Evolutionary conservation across 805 yeast species (phyloP), one percentile per base, ranked within the genome.

Genomic region (Myxozyma sirexii): DNA sequence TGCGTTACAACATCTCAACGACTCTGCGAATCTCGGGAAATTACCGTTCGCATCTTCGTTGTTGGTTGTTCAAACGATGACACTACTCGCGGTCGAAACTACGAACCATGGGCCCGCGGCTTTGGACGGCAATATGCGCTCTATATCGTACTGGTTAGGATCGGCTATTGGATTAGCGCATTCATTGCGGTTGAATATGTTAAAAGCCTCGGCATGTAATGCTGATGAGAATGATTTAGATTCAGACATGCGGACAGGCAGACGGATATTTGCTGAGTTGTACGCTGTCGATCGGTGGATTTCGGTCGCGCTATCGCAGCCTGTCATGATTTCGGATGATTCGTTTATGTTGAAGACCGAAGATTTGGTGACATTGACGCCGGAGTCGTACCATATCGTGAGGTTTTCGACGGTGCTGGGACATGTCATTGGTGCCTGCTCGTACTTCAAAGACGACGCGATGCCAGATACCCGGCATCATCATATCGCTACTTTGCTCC

Each of bases 121-220:
- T 12, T 45, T 64, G 10, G 56, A 46, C 4, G 38, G 38, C 29
- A 48, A 37, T 7, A 46, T 53, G 23, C 55, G 46, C 12, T 57
- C 64, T 19, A 29, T 27, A 5, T 33, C 64, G 27, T 43, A 67
- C 33, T 72, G 76, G 73, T 68, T 76, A 7, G 77, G 77, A 1
- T 68, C 76, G 5, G 75, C 76, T 4, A 68, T 74, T n/a, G 68
- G 70, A n/a, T 56, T 69, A 23, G 67, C 70, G 10, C 65, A 65
- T n/a, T 54, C 65, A 1, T 59, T 57, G 48, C 57, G 67, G 27
- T 67, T 72, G 15, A 54, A 63, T 38, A 59, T 67, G 12, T 39
- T 67, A 6, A 56, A 54, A 39, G 51, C 57, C 41, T 41, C 54
- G 26, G 33, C 53, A 13, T 57, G 51, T 59, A 29, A 29, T 42